Percentiles rank a stretch among this genome's conserved stretches.
phyloP scores from a whole-genome alignment of 2,329 filamentous ascomycete genomes.

The Penicillium sp. region DNA sequence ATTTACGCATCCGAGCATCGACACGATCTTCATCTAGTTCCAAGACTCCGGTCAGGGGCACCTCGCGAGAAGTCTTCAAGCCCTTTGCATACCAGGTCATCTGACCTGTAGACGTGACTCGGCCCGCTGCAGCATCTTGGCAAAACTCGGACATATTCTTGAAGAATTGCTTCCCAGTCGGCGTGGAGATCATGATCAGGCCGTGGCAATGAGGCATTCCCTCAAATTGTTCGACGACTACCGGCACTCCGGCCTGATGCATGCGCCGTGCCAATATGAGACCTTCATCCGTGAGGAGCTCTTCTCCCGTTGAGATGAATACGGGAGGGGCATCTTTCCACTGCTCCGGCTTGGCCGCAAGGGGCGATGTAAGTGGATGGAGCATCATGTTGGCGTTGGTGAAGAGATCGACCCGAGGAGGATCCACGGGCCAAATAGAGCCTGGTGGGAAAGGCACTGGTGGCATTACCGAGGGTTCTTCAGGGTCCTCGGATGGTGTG shows the following conservation, averaged over 20 bases:
- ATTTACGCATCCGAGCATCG: slow-evolving; percentile 22
- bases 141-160: slow-evolving; percentile 52
- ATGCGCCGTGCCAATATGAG: slow-evolving; percentile 37
- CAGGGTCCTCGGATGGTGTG: slow-evolving; percentile 14
- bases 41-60: slow-evolving; percentile 30
- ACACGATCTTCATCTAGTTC: slow-evolving; percentile 35
- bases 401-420: slow-evolving; percentile 41
- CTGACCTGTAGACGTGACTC: slow-evolving; percentile 23
- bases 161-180: slow-evolving; percentile 49
- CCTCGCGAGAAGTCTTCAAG: slow-evolving; percentile 20
- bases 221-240: slow-evolving; percentile 39
- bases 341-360: slow-evolving; percentile 29
- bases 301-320: slow-evolving; percentile 39
- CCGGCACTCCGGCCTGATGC: slow-evolving; percentile 31
- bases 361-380: slow-evolving; percentile 40
- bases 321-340: slow-evolving; percentile 40
- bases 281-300: slow-evolving; percentile 38
- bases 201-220: slow-evolving; percentile 50
- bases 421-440: slow-evolving; percentile 36
- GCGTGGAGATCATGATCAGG: slow-evolving; percentile 47
- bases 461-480: slow-evolving; percentile 13
- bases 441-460: slow-evolving; percentile 30
- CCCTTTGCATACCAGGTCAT: slow-evolving; percentile 30
- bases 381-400: slow-evolving; percentile 32
- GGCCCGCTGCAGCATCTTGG: slow-evolving; percentile 27